phyloP scores from a whole-genome alignment of 2,329 filamentous ascomycete species.

The Hysterium pulicare region DNA sequence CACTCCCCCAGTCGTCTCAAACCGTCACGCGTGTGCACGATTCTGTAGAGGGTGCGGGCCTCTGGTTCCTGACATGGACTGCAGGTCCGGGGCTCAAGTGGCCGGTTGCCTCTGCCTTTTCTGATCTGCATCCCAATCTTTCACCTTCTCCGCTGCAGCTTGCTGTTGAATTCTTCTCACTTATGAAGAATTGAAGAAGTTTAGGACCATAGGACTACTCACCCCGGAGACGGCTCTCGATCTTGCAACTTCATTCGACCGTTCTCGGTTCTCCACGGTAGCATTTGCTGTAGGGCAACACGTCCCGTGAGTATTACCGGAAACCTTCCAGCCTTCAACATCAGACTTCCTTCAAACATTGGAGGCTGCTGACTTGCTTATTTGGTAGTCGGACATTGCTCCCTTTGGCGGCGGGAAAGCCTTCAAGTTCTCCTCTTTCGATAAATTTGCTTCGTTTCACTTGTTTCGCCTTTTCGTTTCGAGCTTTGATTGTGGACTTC shows the following conservation, averaged over 20 bases:
- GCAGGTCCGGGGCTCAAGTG: neutral
- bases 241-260: neutral
- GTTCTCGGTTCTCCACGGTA: neutral
- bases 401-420: constrained; percentile 1
- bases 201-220: neutral
- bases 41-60: neutral
- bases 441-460: neutral
- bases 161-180: neutral
- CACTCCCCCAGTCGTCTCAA: constrained; percentile 1
- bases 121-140: neutral
- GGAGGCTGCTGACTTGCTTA: neutral
- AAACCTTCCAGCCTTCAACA: neutral
- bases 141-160: neutral
- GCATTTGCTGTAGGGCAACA: neutral
- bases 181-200: neutral
- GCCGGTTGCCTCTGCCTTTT: neutral
- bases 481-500: neutral
- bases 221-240: neutral
- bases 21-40: neutral
- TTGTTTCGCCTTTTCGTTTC: constrained; percentile 3
- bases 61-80: neutral
- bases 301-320: neutral
- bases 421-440: constrained; percentile 1
- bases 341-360: neutral
- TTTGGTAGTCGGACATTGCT: constrained; percentile 1